Base-by-base conservation (phyloP, 805 yeast genomes). In the Metschnikowia lunata region DNA sequence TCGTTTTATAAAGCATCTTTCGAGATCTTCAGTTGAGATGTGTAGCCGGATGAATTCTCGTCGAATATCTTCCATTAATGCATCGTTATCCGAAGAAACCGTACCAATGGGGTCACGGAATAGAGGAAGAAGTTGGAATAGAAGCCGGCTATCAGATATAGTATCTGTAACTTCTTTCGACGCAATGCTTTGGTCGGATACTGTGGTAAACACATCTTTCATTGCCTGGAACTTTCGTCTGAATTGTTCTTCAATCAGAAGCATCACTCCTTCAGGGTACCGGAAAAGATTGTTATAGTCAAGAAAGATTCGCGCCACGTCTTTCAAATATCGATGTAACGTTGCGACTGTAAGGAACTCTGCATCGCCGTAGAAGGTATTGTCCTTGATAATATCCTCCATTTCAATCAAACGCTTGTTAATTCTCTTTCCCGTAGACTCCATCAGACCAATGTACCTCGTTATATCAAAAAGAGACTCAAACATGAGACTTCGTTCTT, bases 231-330 rank as follows among this genome's bases (percentile, higher is more conserved):
- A 31, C 13, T 43, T 34, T 9, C 46, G 30, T 15, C 30, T 27
- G 13, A 43, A 43, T 9, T 38, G 42, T 26, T 38, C 39, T 26
- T 30, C 32, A 14, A 43, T 38, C 18, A 35, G 32, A 33, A 38
- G 18, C 32, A 30, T 37, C 2, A 35, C 46, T 3, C 42, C 42
- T 10, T 38, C 42, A 2, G 46, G 46, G 7, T 36, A 15, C 23
- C 42, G n/a, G 30, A 43, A 43, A 7, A 43, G 42, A 35, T 43
- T 39, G 36, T 43, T 43, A 35, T 43, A 35, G 30, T 43, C 46
- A 7, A 34, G 28, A 30, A 43, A 38, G 7, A 43, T 38, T 9
- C 33, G 39, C 1, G 39, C 42, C 39, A 38, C 42, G 7, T 38
- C 36, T 9, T 38, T 35, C 33, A 43, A 35, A 13, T 36, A 43